phyloP scores from a whole-genome alignment of 495 filamentous ascomycete species.

The Trichoderma virens region DNA sequence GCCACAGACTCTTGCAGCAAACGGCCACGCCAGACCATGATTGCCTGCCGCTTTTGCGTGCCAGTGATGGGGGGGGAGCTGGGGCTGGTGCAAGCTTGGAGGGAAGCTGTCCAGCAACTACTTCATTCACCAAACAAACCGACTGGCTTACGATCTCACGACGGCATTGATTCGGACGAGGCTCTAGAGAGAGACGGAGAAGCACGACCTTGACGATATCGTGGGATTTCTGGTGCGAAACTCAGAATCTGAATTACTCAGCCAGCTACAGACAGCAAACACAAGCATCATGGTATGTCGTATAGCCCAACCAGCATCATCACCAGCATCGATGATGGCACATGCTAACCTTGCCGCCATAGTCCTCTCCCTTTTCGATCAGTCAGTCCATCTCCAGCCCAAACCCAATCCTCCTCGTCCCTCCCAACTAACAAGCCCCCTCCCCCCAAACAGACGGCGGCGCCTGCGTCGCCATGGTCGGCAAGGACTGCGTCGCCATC shows the following conservation, averaged over 20 bases:
- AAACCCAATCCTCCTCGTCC: not conserved
- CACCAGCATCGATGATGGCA: not conserved
- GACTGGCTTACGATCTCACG: not conserved
- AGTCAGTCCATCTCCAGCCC: constrained; percentile 46
- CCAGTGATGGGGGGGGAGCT: not conserved
- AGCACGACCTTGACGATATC: not conserved
- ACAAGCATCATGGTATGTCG: constrained; percentile 9
- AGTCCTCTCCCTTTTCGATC: constrained; percentile 82
- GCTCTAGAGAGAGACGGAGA: not conserved
- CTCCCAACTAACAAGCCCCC: too few species aligned
- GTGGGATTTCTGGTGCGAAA: not conserved
- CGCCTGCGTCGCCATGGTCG: constrained; percentile 95
- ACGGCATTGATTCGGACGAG: not conserved
- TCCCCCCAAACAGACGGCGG: constrained; percentile 69
- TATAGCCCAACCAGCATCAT: not conserved
- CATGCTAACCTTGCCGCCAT: too few species aligned
- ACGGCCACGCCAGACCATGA: constrained; percentile 31
- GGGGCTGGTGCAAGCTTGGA: not conserved
- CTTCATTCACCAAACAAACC: not conserved
- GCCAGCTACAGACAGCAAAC: not conserved
- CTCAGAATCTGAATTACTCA: not conserved
- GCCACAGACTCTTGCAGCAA: not conserved
- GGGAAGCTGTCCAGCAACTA: not conserved
- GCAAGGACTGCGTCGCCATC: constrained; percentile 98
- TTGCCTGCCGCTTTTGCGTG: constrained; percentile 24